Conservation (phyloP, 306 rosid genomes). For the Trifolium repens region DNA sequence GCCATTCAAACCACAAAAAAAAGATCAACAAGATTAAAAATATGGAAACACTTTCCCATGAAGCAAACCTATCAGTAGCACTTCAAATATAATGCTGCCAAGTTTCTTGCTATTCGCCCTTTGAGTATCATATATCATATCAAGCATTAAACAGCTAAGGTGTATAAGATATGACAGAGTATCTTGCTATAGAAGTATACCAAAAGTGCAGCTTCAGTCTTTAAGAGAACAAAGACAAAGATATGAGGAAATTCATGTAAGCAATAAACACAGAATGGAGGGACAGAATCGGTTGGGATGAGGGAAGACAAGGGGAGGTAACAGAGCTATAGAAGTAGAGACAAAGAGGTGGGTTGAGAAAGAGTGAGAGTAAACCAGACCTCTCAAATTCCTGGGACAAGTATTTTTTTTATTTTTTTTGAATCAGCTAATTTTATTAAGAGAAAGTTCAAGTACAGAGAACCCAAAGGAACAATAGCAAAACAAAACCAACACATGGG, state of each 20-base stretch:
- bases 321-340: neutral
- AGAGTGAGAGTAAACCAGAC: neutral
- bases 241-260: neutral
- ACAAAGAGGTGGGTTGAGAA: neutral
- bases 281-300: neutral
- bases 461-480: too few species aligned
- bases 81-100: neutral
- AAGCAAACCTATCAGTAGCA: constrained; percentile 5
- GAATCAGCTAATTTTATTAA: too few species aligned
- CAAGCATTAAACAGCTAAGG: neutral
- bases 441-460: too few species aligned
- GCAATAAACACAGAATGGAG: neutral
- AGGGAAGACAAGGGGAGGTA: neutral
- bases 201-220: neutral
- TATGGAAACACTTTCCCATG: neutral
- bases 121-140: constrained; percentile 4
- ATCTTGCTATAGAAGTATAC: neutral
- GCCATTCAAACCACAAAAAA: constrained; percentile 5
- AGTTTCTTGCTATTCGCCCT: neutral
- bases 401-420: too few species aligned
- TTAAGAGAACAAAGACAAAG: neutral
- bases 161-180: neutral
- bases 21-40: constrained; percentile 22
- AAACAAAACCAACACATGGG: too few species aligned
- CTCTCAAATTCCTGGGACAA: neutral